These are phyloP conservation scores for Clavaria fumosa DNA, from an alignment of 768 basidiomycete genomes.

Conservation along the genomic window DNA sequence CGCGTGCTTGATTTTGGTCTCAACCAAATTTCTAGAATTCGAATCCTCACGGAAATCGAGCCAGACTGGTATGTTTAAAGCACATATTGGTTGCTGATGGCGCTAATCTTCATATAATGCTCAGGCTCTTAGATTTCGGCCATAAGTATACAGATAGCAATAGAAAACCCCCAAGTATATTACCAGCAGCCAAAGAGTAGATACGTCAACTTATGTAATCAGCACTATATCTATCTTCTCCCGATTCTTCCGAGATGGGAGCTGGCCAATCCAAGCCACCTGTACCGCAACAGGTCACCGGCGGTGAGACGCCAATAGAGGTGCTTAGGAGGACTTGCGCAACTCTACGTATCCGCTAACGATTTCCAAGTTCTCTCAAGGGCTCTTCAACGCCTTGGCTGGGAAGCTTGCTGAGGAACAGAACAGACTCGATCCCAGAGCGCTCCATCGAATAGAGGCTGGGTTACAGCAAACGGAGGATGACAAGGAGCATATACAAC, in stretches of 20 bases:
- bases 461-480: slow-evolving; percentile 51
- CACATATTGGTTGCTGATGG: not conserved
- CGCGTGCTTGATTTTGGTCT: too few relatives aligned
- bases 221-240: not conserved
- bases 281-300: slow-evolving; percentile 40
- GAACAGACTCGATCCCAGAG: slow-evolving; percentile 53
- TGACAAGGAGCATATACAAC: slow-evolving; percentile 54
- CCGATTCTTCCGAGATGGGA: slow-evolving; percentile 32
- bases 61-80: slow-evolving; percentile 58
- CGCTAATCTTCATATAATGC: too few relatives aligned
- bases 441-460: slow-evolving; percentile 53
- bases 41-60: slow-evolving; percentile 86
- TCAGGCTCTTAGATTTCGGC: slow-evolving; percentile 25
- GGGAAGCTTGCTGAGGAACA: slow-evolving; percentile 55
- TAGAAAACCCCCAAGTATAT: too few relatives aligned
- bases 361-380: slow-evolving; percentile 58
- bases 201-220: not conserved
- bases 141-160: slow-evolving; percentile 19
- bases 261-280: slow-evolving; percentile 49
- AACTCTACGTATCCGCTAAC: not conserved
- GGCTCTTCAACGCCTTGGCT: slow-evolving; percentile 58
- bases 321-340: slow-evolving; percentile 18
- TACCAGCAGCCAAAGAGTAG: slow-evolving; percentile 2
- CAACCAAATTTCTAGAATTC: slow-evolving; percentile 44
- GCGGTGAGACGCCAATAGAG: slow-evolving; percentile 37